Percentiles rank a stretch among this genome's conserved stretches.
phyloP scores from a whole-genome alignment of 495 filamentous ascomycete species.

The Rhypophila decipiens region DNA sequence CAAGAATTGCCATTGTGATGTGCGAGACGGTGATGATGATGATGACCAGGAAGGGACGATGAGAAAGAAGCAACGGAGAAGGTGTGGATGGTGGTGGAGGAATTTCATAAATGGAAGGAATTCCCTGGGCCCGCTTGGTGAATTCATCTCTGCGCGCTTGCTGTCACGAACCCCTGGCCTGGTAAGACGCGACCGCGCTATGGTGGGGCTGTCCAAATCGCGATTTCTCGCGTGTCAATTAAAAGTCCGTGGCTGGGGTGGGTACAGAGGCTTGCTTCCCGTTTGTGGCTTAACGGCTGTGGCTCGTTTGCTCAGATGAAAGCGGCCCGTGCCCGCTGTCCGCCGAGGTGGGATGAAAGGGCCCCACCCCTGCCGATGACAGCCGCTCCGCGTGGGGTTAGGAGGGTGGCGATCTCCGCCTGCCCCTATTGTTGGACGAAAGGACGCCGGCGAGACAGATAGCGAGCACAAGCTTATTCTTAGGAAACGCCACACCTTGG shows the following conservation, averaged over 20 bases:
- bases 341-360: no score
- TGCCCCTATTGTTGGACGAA: not conserved
- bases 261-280: not conserved
- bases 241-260: slow-evolving; percentile 7
- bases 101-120: slow-evolving; percentile 2
- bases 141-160: slow-evolving; percentile 11
- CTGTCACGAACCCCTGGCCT: not conserved
- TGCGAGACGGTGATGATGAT: slow-evolving; percentile 11
- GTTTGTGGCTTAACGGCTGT: slow-evolving; percentile 2
- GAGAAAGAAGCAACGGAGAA: slow-evolving; percentile 6
- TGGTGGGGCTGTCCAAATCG: slow-evolving; percentile 10
- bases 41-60: slow-evolving; percentile 19
- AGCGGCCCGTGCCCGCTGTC: no score
- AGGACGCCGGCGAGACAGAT: not conserved
- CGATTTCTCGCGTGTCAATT: slow-evolving; percentile 21
- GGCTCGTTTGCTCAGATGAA: not conserved
- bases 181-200: slow-evolving; percentile 19
- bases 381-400: not conserved
- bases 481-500: not conserved
- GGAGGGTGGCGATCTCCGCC: slow-evolving; percentile 40
- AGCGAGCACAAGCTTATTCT: not conserved
- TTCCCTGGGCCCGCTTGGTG: slow-evolving; percentile 3
- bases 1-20: slow-evolving; percentile 57
- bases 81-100: slow-evolving; percentile 5
- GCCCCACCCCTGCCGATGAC: not conserved